Conservation (phyloP, 768 basidiomycete species). For the Boletus barrowsii region DNA sequence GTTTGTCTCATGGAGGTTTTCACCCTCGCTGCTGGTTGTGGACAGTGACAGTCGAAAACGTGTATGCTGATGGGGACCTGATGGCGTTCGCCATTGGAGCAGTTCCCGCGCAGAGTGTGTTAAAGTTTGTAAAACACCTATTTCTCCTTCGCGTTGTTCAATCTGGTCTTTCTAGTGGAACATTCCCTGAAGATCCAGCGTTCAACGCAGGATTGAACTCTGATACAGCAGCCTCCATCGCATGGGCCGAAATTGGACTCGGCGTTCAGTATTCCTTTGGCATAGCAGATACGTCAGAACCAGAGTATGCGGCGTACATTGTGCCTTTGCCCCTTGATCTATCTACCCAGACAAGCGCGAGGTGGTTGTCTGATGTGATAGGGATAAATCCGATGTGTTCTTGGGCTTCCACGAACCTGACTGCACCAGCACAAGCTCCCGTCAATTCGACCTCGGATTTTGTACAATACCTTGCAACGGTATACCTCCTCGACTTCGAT, state of each 20-base stretch:
- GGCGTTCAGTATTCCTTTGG: constrained; percentile 25
- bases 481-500: constrained; percentile 14
- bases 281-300: constrained; percentile 9
- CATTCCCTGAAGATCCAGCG: neutral
- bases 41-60: constrained; percentile 21
- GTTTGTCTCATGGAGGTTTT: too few relatives aligned
- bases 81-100: constrained; percentile 25
- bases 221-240: constrained; percentile 19
- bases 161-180: constrained; percentile 4
- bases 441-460: constrained; percentile 1
- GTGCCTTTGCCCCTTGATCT: constrained; percentile 20
- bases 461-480: constrained; percentile 2
- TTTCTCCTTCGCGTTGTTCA: neutral
- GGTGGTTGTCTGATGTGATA: constrained; percentile 29
- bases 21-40: too few relatives aligned
- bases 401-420: constrained; percentile 28
- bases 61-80: constrained; percentile 20
- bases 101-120: constrained; percentile 19
- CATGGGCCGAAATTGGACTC: constrained; percentile 27
- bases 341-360: constrained; percentile 15
- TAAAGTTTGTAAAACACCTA: constrained; percentile 16
- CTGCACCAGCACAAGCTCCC: constrained; percentile 7
- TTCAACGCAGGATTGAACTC: constrained; percentile 7
- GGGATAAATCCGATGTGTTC: constrained; percentile 26
- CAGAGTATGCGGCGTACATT: constrained; percentile 18